phyloP scores from a whole-genome alignment of 257 asterid species.

The Plantago elongata region DNA sequence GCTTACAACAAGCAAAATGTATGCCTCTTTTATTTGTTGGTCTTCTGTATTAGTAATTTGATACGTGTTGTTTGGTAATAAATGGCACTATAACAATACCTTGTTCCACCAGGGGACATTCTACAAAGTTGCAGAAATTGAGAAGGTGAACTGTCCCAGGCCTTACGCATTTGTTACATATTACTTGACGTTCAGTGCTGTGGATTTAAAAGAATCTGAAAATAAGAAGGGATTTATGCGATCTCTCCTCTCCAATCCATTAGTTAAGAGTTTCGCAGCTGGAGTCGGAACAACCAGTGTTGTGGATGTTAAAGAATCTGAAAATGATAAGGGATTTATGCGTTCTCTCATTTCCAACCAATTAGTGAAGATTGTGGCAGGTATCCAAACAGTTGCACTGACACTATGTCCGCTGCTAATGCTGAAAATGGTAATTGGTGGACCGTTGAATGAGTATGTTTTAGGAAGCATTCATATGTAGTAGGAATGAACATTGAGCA shows the following conservation, averaged over 20 bases:
- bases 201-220: not conserved
- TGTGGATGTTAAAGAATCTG: not conserved
- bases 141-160: not conserved
- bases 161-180: not conserved
- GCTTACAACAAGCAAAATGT: not conserved
- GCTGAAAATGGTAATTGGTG: too few relatives aligned
- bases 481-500: too few relatives aligned
- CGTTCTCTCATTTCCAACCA: not conserved
- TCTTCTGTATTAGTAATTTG: too few relatives aligned
- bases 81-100: too few relatives aligned
- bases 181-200: not conserved
- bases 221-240: not conserved
- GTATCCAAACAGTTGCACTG: not conserved
- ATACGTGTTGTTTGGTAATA: too few relatives aligned
- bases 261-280: too few relatives aligned
- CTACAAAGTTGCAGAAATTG: not conserved
- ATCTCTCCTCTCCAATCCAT: not conserved
- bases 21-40: too few relatives aligned
- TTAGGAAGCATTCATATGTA: too few relatives aligned
- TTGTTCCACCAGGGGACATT: not conserved
- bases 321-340: not conserved
- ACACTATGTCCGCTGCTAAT: not conserved
- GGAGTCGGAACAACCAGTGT: not conserved
- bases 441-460: too few relatives aligned
- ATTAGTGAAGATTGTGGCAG: not conserved